These are phyloP conservation scores for Colletotrichum sp. DNA, from an alignment of 2,329 filamentous ascomycete species.

Conservation along the genomic window DNA sequence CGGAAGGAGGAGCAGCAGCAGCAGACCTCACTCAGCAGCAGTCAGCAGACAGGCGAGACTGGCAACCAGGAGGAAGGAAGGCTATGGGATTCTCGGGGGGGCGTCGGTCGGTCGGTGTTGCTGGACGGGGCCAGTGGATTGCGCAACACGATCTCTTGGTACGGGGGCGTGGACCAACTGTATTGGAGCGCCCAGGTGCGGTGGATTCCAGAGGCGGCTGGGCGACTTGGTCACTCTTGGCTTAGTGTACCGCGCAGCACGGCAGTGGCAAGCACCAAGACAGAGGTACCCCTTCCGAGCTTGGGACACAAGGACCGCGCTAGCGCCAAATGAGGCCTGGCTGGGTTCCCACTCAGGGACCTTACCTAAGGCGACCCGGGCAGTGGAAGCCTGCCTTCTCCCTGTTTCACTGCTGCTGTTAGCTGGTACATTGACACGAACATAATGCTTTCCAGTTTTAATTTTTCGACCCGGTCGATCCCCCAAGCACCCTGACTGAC, in stretches of 20 bases:
- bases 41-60: background rate
- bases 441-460: background rate
- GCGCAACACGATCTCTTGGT: constrained; percentile 21
- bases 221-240: constrained; percentile 17
- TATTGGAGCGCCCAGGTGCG: constrained; percentile 14
- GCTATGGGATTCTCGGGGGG: constrained; percentile 5
- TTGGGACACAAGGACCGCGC: background rate
- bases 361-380: background rate
- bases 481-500: background rate
- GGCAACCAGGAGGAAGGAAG: background rate
- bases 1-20: background rate
- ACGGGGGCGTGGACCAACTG: constrained; percentile 20
- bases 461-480: constrained; percentile 10
- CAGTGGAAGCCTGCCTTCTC: background rate
- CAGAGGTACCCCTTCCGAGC: background rate
- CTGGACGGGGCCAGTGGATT: constrained; percentile 8
- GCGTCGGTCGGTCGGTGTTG: background rate
- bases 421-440: background rate
- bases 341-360: background rate
- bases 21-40: background rate
- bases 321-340: background rate
- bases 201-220: constrained; percentile 19
- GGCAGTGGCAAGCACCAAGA: background rate
- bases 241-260: background rate
- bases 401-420: constrained; percentile 17